These are phyloP conservation scores for Ganoderma leucocontextum DNA, from an alignment of 1,284 basidiomycete species.

Conservation along the genomic window DNA sequence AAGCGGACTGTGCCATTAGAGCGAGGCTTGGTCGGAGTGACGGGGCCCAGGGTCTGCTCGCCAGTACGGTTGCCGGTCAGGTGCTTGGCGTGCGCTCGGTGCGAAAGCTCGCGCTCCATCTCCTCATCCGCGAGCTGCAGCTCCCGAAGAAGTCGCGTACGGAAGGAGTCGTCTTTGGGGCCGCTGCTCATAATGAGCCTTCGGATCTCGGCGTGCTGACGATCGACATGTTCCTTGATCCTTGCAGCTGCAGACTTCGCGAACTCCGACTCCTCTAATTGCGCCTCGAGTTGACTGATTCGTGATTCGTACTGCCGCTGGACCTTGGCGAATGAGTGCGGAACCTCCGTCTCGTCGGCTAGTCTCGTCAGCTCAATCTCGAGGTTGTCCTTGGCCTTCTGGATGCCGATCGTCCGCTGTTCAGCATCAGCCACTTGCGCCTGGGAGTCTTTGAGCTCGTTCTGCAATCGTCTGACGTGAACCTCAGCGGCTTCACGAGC, in stretches of 20 bases:
- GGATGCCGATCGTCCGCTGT: slow-evolving; percentile 58
- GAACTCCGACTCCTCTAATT: slow-evolving; percentile 64
- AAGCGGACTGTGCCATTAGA: slow-evolving; percentile 47
- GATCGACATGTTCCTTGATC: slow-evolving; percentile 71
- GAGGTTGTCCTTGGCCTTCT: slow-evolving; percentile 72
- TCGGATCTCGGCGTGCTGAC: slow-evolving; percentile 76
- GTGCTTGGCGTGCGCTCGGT: slow-evolving; percentile 34
- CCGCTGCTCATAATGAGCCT: slow-evolving; percentile 65
- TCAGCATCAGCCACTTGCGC: slow-evolving; percentile 61
- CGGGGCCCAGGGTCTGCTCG: slow-evolving; percentile 47
- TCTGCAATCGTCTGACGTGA: slow-evolving; percentile 63
- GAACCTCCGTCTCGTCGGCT: slow-evolving; percentile 64
- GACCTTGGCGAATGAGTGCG: slow-evolving; percentile 64
- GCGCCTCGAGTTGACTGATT: slow-evolving; percentile 71
- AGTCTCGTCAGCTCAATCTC: slow-evolving; percentile 76
- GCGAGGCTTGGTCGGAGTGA: slow-evolving; percentile 55
- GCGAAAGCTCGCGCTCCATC: slow-evolving; percentile 63
- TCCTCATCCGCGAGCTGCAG: slow-evolving; percentile 72
- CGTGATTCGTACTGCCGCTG: slow-evolving; percentile 73
- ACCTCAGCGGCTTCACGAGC: slow-evolving; percentile 72
- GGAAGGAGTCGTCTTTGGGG: slow-evolving; percentile 69
- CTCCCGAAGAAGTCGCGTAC: slow-evolving; percentile 72
- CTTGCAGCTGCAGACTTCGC: slow-evolving; percentile 58
- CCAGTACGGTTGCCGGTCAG: slow-evolving; percentile 34
- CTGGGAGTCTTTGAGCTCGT: slow-evolving; percentile 62